Percentiles rank a stretch among this genome's conserved stretches.
Evolutionary conservation across 441 rosid genomes (phyloP).

Genomic region (Cnidoscolus chayamansa): DNA sequence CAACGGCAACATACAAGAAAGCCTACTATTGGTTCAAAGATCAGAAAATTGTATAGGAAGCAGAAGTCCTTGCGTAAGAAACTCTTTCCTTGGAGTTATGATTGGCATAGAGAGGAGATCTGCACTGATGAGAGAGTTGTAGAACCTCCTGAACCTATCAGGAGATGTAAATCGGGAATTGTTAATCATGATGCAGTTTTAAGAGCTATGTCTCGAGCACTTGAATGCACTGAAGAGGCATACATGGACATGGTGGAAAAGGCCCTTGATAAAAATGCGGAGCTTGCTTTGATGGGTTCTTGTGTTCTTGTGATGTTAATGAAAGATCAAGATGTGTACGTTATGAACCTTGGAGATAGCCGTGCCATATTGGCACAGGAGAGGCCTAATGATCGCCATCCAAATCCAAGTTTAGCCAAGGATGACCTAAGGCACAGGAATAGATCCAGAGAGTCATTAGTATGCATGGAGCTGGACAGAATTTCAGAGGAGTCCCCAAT

Average conservation of each 20-base stretch:
- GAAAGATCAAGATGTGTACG: conserved; percentile 95
- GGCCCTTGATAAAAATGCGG: conserved; percentile 74
- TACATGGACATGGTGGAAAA: conserved; percentile 94
- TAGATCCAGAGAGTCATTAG: conserved; percentile 77
- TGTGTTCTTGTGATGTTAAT: conserved; percentile 91
- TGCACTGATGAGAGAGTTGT: conserved; percentile 56
- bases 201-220: conserved; percentile 78
- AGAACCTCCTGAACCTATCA: conserved; percentile 61
- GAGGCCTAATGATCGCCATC: conserved; percentile 72
- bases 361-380: conserved; percentile 87
- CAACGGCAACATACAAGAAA: conserved; percentile 53
- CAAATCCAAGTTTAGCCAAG: conserved; percentile 51
- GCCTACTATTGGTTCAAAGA: conserved; percentile 60
- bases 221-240: conserved; percentile 69
- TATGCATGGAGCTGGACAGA: conserved; percentile 88
- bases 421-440: conserved; percentile 68
- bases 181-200: conserved; percentile 77
- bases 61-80: conserved; percentile 86
- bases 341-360: conserved; percentile 96
- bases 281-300: conserved; percentile 95
- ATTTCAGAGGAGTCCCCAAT: conserved; percentile 96
- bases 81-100: conserved; percentile 93
- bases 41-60: conserved; percentile 63
- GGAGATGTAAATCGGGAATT: conserved; percentile 78
- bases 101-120: conserved; percentile 88